Percentiles rank a stretch among this genome's conserved stretches.
phyloP scores from a whole-genome alignment of 2,329 filamentous ascomycete genomes.

The Colletotrichum sp. region DNA sequence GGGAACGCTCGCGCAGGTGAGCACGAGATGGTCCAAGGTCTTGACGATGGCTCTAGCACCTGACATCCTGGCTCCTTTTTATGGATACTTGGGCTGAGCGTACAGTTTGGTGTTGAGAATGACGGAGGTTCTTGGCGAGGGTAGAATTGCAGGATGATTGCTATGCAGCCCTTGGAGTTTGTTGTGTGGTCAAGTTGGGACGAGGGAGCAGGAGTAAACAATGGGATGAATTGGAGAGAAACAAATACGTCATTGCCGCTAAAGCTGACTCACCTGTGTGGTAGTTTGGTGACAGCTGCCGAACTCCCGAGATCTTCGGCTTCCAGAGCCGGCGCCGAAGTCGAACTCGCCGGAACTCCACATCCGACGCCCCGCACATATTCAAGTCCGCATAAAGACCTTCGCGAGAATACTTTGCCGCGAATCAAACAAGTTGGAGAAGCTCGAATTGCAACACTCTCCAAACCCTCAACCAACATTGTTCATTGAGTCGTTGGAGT shows the following conservation, averaged over 20 bases:
- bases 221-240: neutral
- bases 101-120: too few species aligned
- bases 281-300: neutral
- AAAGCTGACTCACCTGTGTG: neutral
- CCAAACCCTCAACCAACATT: neutral
- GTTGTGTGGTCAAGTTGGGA: neutral
- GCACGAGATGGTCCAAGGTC: slow-evolving; percentile 65
- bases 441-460: neutral
- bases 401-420: neutral
- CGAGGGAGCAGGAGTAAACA: neutral
- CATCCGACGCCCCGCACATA: neutral
- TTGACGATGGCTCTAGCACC: slow-evolving; percentile 33
- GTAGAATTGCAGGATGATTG: neutral
- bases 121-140: neutral
- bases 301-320: slow-evolving; percentile 1
- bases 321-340: neutral
- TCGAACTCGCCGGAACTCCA: neutral
- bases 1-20: slow-evolving; percentile 59
- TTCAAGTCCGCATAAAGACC: neutral
- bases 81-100: too few species aligned
- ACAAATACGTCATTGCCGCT: neutral
- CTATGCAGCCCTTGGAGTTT: neutral
- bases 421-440: neutral
- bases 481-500: neutral
- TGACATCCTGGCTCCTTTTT: neutral